Evolutionary conservation across 2,329 filamentous ascomycete species (phyloP), one percentile per base, ranked within the genome.

Genomic region (Talaromyces sp.): DNA sequence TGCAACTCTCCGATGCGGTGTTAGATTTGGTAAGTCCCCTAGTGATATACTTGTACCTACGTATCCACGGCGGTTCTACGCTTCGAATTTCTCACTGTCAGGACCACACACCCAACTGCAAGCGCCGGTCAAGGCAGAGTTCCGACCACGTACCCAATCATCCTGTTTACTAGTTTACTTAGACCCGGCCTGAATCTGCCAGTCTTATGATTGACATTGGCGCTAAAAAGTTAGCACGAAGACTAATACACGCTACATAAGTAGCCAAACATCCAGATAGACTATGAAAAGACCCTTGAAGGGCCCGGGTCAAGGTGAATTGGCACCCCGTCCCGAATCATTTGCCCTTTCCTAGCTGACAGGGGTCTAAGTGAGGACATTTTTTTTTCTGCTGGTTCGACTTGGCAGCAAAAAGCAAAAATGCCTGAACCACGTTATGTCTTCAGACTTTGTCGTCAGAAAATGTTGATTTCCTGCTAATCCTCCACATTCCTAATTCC

Each of bases 121-220:
- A 33, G 50, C 50, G 31, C 31, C 50, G 31, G 50, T 37, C 50
- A 54, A 54, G 50, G 50, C 31, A 37, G 50, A 35, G 16, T 54
- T 54, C 31, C 31, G 50, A 54, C 31, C 14, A 23, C 7, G 31
- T 54, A 54, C n/a, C 28, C 31, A 54, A 54, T 54, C 28, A 52
- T 6, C 28, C 33, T 31, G n/a, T 33, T 14, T 2, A 35, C 50
- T 54, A 23, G 9, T 31, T 11, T 23, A 37, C 18, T 31, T 21
- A 9, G 8, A 12, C 23, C 25, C 9, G 28, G 6, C 28, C 46
- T 54, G 37, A 18, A 54, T 21, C n/a, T 25, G 21, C 33, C 58
- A 46, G 44, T 25, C 21, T 21, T 14, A 40, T 60, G 33, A 28
- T 35, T 60, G 57, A 46, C 31, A 50, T 58, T 58, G 37, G 11